Percentiles rank a stretch among this genome's conserved stretches.
These are phyloP conservation scores for Aspergillus neoniger DNA, from an alignment of 2,329 filamentous ascomycete species.

Conservation along the genomic window DNA sequence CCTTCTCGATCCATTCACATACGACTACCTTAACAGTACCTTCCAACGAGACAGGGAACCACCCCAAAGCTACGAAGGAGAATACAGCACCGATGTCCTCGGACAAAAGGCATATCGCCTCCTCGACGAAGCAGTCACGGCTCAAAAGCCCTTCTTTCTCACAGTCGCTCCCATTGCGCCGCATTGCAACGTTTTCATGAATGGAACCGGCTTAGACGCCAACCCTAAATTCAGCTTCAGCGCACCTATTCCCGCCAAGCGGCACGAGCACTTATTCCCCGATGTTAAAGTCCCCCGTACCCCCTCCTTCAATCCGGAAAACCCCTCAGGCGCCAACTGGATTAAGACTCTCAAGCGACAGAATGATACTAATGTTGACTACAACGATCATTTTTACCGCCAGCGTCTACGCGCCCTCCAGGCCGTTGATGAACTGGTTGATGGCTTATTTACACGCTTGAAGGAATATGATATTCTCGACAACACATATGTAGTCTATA, in stretches of 20 bases:
- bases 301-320: constrained; percentile 65
- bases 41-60: constrained; percentile 60
- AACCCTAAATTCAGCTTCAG: constrained; percentile 34
- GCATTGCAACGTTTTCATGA: constrained; percentile 60
- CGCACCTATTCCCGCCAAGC: constrained; percentile 58
- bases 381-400: constrained; percentile 54
- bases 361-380: constrained; percentile 47
- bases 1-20: constrained; percentile 53
- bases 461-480: constrained; percentile 42
- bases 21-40: constrained; percentile 65
- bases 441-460: constrained; percentile 42
- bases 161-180: constrained; percentile 65
- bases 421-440: constrained; percentile 55
- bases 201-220: constrained; percentile 17
- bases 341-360: constrained; percentile 44
- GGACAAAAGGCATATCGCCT: constrained; percentile 59
- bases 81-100: constrained; percentile 61
- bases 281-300: constrained; percentile 63
- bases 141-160: constrained; percentile 63
- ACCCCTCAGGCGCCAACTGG: constrained; percentile 48
- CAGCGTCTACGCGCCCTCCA: constrained; percentile 50
- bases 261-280: constrained; percentile 63
- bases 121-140: constrained; percentile 57
- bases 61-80: constrained; percentile 55
- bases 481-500: constrained; percentile 59